These are phyloP conservation scores for Prototheca stagnorum DNA, from an alignment of 163 green algal species.

Conservation along the genomic window DNA sequence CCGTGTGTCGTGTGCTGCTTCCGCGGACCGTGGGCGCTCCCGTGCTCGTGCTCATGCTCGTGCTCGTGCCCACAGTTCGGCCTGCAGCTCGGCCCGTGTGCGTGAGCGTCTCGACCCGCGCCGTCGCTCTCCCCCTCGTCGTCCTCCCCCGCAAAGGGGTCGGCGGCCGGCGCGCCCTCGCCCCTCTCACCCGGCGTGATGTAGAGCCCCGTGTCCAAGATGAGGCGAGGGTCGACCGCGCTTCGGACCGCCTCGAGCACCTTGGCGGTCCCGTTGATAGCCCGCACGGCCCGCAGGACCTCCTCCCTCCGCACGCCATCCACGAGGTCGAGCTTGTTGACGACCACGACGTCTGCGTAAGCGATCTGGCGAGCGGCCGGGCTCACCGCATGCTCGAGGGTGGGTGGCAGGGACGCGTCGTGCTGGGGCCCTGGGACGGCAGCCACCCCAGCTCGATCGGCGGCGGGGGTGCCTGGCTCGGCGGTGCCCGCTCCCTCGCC, in stretches of 20 bases:
- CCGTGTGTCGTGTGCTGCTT: neutral
- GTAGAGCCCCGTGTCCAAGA: slow-evolving; percentile 49
- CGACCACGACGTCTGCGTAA: slow-evolving; percentile 66
- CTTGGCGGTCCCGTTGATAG: slow-evolving; percentile 46
- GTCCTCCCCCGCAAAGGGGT: too few species aligned
- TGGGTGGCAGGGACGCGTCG: too few species aligned
- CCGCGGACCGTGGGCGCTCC: slow-evolving; percentile 6
- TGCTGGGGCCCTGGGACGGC: too few species aligned
- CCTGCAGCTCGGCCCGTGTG: too few species aligned
- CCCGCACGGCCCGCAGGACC: slow-evolving; percentile 25
- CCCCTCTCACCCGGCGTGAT: neutral
- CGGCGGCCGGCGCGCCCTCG: neutral
- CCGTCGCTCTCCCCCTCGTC: too few species aligned
- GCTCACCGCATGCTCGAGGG: too few species aligned
- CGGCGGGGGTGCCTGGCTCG: too few species aligned
- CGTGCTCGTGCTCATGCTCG: neutral
- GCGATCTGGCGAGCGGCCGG: slow-evolving; percentile 68
- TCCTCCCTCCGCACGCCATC: slow-evolving; percentile 45
- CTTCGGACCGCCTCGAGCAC: slow-evolving; percentile 37
- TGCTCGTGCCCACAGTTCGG: neutral
- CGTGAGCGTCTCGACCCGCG: too few species aligned
- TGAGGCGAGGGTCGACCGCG: slow-evolving; percentile 32
- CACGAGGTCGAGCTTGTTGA: slow-evolving; percentile 55
- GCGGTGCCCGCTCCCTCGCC: too few species aligned
- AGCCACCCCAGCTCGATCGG: slow-evolving; percentile 8